These are phyloP conservation scores for Cryptomeria japonica DNA, from an alignment of 75 land plant genomes.

Conservation along the genomic window DNA sequence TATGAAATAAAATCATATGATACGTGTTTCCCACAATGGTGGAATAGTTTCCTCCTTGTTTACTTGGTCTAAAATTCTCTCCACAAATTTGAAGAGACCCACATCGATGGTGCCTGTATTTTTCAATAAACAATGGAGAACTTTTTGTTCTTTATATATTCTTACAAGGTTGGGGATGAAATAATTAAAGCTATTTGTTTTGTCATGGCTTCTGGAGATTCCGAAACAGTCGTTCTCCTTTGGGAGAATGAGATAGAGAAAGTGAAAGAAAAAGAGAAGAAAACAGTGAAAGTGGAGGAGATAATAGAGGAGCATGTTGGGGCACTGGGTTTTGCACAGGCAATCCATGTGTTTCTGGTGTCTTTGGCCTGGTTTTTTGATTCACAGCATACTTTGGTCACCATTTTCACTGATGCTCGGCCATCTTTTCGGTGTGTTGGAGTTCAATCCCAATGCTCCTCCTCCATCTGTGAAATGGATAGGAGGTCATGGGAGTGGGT, in stretches of 20 bases:
- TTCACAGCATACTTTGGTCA: constrained; percentile 42
- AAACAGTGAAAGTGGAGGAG: constrained; percentile 24
- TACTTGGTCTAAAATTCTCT: not conserved
- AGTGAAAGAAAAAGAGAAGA: not conserved
- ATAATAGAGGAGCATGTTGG: constrained; percentile 44
- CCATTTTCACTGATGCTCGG: constrained; percentile 50
- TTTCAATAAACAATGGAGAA: not conserved
- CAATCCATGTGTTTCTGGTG: constrained; percentile 35
- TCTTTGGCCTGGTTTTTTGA: constrained; percentile 47
- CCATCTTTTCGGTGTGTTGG: constrained; percentile 19
- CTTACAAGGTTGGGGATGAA: not conserved
- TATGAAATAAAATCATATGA: not conserved
- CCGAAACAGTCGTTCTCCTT: not conserved
- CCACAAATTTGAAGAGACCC: not conserved
- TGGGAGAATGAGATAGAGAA: not conserved
- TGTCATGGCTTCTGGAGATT: not conserved
- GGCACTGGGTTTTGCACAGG: constrained; percentile 34
- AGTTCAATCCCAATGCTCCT: not conserved
- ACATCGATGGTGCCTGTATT: not conserved
- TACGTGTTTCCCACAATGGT: not conserved
- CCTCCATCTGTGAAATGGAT: constrained; percentile 42
- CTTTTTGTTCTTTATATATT: not conserved
- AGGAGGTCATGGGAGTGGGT: constrained; percentile 68
- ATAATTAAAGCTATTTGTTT: not conserved
- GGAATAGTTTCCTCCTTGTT: not conserved